Evolutionary conservation across 2,329 filamentous ascomycete species (phyloP).

Genomic region (Rugonectria rugulosa): DNA sequence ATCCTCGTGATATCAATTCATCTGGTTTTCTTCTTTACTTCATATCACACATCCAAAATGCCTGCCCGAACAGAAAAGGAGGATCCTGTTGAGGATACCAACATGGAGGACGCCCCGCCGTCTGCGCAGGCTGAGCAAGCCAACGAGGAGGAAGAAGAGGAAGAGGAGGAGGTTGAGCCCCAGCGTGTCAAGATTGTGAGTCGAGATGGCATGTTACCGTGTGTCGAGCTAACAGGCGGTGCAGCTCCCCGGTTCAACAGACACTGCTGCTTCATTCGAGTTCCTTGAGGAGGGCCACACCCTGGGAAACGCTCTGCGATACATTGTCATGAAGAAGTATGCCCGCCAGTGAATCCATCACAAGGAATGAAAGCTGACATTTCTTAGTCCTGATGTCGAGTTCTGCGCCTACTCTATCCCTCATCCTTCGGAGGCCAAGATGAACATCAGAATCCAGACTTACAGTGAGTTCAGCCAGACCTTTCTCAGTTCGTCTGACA

Average conservation of each 20-base stretch:
- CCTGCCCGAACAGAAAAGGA: conserved; percentile 50
- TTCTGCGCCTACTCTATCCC: conserved; percentile 99
- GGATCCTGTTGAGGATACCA: conserved; percentile 44
- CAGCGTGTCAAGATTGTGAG: conserved; percentile 71
- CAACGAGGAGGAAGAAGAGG: conserved; percentile 49
- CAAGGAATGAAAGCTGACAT: conserved; percentile 6
- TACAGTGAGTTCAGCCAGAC: conserved; percentile 71
- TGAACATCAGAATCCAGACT: conserved; percentile 98
- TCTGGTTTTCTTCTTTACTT: neutral
- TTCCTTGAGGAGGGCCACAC: conserved; percentile 95
- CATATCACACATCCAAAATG: conserved; percentile 41
- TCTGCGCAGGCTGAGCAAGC: conserved; percentile 46
- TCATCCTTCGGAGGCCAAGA: conserved; percentile 93
- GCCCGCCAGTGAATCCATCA: conserved; percentile 36
- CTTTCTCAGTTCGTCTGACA: neutral
- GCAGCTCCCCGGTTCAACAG: conserved; percentile 83
- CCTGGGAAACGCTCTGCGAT: conserved; percentile 90
- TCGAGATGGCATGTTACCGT: neutral
- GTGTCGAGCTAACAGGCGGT: conserved; percentile 20
- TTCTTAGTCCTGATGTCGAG: conserved; percentile 84
- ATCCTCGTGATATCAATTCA: neutral
- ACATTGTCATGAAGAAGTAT: conserved; percentile 99
- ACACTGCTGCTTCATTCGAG: conserved; percentile 93
- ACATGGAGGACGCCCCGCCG: conserved; percentile 55
- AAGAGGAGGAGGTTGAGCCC: conserved; percentile 56